phyloP scores from a whole-genome alignment of 768 basidiomycete species.

The Suillus cothurnatus region DNA sequence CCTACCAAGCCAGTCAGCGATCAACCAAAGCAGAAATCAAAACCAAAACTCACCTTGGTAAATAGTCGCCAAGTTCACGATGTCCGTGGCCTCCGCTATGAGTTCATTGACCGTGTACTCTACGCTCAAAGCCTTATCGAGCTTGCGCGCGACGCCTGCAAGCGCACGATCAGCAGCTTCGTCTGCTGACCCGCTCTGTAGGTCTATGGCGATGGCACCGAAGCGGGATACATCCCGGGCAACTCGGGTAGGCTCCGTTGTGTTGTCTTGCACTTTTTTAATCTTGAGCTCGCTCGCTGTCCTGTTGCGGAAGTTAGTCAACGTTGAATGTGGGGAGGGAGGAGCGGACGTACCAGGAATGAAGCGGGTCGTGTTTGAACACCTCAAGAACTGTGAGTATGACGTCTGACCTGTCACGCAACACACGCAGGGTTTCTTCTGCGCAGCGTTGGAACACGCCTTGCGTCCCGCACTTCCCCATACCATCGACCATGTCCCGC shows the following conservation, averaged over 20 bases:
- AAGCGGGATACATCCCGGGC: slow-evolving; percentile 32
- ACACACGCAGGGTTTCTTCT: slow-evolving; percentile 91
- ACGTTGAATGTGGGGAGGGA: neutral
- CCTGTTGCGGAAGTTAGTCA: slow-evolving; percentile 43
- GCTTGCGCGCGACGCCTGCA: slow-evolving; percentile 74
- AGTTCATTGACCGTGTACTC: slow-evolving; percentile 94
- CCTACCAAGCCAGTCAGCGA: slow-evolving; percentile 28
- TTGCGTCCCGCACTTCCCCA: slow-evolving; percentile 87
- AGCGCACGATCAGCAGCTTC: slow-evolving; percentile 93
- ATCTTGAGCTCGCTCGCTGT: slow-evolving; percentile 78
- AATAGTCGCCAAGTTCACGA: slow-evolving; percentile 74
- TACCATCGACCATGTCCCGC: slow-evolving; percentile 89
- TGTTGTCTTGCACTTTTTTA: slow-evolving; percentile 57
- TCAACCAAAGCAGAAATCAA: neutral
- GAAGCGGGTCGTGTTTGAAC: slow-evolving; percentile 94
- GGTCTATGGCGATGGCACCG: slow-evolving; percentile 57
- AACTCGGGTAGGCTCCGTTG: slow-evolving; percentile 25
- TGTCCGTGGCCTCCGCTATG: slow-evolving; percentile 84
- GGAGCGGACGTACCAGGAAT: slow-evolving; percentile 69
- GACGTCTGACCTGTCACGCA: slow-evolving; percentile 81
- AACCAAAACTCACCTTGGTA: slow-evolving; percentile 57
- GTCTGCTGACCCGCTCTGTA: slow-evolving; percentile 66
- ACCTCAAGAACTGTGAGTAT: slow-evolving; percentile 96
- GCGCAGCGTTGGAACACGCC: slow-evolving; percentile 96
- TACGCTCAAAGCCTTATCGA: slow-evolving; percentile 84